Percentiles rank a stretch among this genome's conserved stretches.
These are phyloP conservation scores for Debaryomycetaceae sp. DNA, from an alignment of 1,139 yeast genomes.

Conservation along the genomic window DNA sequence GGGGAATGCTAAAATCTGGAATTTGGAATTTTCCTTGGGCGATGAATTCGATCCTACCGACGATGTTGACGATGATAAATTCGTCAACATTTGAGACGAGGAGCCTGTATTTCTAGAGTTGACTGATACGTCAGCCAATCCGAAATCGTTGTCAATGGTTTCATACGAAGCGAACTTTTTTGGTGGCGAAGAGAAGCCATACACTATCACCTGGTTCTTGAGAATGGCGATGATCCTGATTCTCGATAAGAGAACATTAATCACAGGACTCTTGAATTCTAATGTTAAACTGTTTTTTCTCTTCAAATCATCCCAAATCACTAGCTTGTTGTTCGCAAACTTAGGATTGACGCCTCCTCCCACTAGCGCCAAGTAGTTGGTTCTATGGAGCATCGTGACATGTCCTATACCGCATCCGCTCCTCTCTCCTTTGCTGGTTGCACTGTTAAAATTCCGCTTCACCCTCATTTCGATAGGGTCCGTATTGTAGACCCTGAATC, in stretches of 20 bases:
- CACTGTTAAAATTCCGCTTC: conserved; percentile 47
- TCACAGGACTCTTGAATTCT: conserved; percentile 71
- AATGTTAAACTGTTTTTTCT: conserved; percentile 69
- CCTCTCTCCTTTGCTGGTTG: conserved; percentile 1
- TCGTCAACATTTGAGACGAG: conserved; percentile 4
- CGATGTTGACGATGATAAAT: conserved; percentile 14
- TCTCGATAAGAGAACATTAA: conserved; percentile 71
- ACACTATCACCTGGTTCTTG: conserved; percentile 63
- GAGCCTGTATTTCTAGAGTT: conserved; percentile 11
- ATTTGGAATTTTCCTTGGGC: conserved; percentile 21
- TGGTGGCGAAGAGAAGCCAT: conserved; percentile 81
- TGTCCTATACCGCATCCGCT: conserved; percentile 61
- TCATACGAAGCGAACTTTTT: conserved; percentile 65
- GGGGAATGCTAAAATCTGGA: conserved; percentile 69
- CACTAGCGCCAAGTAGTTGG: conserved; percentile 83
- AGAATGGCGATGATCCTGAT: conserved; percentile 72
- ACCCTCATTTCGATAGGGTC: conserved; percentile 84
- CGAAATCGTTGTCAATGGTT: conserved; percentile 64
- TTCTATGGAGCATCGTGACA: conserved; percentile 80
- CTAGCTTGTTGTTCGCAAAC: conserved; percentile 70
- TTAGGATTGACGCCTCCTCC: conserved; percentile 85
- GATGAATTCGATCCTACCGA: conserved; percentile 7
- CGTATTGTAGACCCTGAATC: conserved; percentile 83
- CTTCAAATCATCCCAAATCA: conserved; percentile 90
- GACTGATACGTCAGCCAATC: conserved; percentile 63